Conservation (phyloP, 495 filamentous ascomycete genomes). For the Penicillium nucicola region DNA sequence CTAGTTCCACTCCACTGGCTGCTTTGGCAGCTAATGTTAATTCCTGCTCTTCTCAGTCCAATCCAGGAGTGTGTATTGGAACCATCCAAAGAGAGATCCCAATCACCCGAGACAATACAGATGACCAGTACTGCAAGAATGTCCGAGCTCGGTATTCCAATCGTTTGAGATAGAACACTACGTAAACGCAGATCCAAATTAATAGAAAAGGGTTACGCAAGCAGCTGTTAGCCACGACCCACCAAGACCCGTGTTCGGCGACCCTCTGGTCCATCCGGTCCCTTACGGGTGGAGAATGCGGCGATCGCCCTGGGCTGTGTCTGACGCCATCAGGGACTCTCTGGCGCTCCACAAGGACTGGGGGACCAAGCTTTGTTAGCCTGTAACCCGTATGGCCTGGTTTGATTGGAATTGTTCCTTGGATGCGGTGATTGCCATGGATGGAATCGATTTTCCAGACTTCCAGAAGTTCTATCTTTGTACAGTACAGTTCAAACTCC, state of each 20-base stretch:
- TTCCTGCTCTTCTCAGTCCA: too few species aligned
- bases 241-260: conserved; percentile 34
- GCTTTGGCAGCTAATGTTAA: neutral
- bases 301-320: conserved; percentile 36
- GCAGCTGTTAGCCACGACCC: conserved; percentile 35
- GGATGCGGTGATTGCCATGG: neutral
- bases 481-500: too few species aligned
- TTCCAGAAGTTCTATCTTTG: neutral
- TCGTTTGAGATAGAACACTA: conserved; percentile 24
- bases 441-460: neutral
- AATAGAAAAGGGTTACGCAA: conserved; percentile 46
- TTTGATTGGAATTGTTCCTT: neutral
- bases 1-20: too few species aligned
- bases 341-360: conserved; percentile 11
- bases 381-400: too few species aligned
- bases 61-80: too few species aligned
- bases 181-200: conserved; percentile 38
- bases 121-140: conserved; percentile 6
- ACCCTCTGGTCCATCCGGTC: conserved; percentile 39
- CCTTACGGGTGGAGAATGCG: conserved; percentile 45
- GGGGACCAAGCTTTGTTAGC: neutral
- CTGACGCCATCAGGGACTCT: conserved; percentile 30
- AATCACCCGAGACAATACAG: too few species aligned
- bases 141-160: conserved; percentile 1
- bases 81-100: too few species aligned